Evolutionary conservation across 257 asterid species (phyloP).

Genomic region (Solanum ossicruentum): DNA sequence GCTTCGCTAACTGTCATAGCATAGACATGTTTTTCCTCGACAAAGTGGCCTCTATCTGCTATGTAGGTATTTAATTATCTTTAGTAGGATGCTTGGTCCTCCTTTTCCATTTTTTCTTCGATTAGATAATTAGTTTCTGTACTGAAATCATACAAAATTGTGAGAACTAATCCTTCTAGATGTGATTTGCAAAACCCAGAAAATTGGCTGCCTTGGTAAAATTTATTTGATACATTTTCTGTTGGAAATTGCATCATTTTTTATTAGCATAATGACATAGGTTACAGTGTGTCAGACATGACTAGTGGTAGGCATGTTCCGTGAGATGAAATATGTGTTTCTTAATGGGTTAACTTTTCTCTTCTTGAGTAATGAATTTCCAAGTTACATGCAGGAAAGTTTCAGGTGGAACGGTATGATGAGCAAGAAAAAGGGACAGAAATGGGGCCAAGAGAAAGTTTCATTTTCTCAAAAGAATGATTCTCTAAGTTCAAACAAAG

Average conservation of each 20-base stretch:
- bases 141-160: not conserved
- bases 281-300: not conserved
- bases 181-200: not conserved
- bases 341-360: not conserved
- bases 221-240: not conserved
- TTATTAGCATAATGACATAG: not conserved
- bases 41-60: not conserved
- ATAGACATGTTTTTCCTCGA: not conserved
- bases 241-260: not conserved
- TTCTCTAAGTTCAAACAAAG: not conserved
- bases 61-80: not conserved
- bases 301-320: not conserved
- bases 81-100: not conserved
- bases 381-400: conserved; percentile 32
- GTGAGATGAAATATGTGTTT: not conserved
- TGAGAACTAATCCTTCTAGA: not conserved
- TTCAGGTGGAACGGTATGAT: conserved; percentile 76
- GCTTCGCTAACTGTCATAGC: not conserved
- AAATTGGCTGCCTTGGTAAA: not conserved
- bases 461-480: conserved; percentile 32
- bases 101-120: not conserved
- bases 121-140: not conserved
- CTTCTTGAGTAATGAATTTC: not conserved
- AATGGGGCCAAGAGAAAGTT: conserved; percentile 63
- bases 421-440: conserved; percentile 61